Percentiles rank a stretch among this genome's conserved stretches.
phyloP scores from a whole-genome alignment of 305 asterid species.

The Fraxinus sp. region DNA sequence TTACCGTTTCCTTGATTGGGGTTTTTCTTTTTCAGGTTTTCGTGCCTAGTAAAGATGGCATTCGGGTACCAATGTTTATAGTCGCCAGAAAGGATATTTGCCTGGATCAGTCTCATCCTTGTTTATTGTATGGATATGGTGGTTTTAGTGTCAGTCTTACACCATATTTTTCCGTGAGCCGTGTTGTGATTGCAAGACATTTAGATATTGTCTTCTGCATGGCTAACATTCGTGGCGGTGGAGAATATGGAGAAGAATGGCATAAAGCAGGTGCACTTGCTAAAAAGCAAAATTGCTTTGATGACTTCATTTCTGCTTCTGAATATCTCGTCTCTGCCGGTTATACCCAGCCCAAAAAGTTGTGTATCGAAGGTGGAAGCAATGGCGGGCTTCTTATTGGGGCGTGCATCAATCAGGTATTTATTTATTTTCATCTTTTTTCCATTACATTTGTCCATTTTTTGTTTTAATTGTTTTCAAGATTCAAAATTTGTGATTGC shows the following conservation, averaged over 20 bases:
- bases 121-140: constrained; percentile 81
- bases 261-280: constrained; percentile 81
- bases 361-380: constrained; percentile 97
- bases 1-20: constrained; percentile 17
- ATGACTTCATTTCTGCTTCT: constrained; percentile 77
- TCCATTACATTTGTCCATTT: not conserved
- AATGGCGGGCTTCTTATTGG: constrained; percentile 95
- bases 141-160: constrained; percentile 77
- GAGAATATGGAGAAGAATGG: constrained; percentile 98
- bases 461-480: not conserved
- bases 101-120: constrained; percentile 85
- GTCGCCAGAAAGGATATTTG: constrained; percentile 68
- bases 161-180: constrained; percentile 63
- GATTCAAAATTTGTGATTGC: constrained; percentile 24
- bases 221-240: constrained; percentile 97
- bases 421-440: constrained; percentile 10
- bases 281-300: constrained; percentile 81
- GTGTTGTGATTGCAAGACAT: constrained; percentile 61
- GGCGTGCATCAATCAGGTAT: constrained; percentile 95
- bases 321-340: constrained; percentile 86
- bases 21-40: constrained; percentile 56
- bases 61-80: constrained; percentile 68
- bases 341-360: constrained; percentile 73
- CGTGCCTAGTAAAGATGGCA: constrained; percentile 78
- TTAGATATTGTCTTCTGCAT: constrained; percentile 68